phyloP scores from a whole-genome alignment of 129 eudicot genomes.

The Erigeron canadensis region DNA sequence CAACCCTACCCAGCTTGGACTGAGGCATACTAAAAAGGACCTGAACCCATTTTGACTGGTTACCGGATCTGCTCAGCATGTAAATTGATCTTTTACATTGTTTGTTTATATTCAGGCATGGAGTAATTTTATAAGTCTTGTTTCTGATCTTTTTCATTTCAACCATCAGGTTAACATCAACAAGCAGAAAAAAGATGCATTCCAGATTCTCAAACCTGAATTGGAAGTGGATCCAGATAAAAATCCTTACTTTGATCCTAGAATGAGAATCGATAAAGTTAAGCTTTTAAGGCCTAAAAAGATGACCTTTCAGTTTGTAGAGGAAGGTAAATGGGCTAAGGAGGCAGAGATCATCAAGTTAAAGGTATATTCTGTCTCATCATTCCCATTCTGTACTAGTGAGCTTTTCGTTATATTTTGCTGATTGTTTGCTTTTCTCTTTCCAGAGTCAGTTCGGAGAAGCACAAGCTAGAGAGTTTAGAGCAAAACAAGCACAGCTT shows the following conservation, averaged over 20 bases:
- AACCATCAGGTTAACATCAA: slow-evolving; percentile 66
- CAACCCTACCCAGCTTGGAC: background rate
- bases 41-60: background rate
- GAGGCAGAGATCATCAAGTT: slow-evolving; percentile 57
- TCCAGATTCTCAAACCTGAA: slow-evolving; percentile 84
- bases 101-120: background rate
- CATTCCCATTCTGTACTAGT: too few species aligned
- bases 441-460: slow-evolving; percentile 84
- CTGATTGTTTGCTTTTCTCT: background rate
- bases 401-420: too few species aligned
- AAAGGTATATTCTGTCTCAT: too few species aligned
- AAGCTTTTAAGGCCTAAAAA: slow-evolving; percentile 82
- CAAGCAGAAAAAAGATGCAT: slow-evolving; percentile 91
- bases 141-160: background rate
- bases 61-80: background rate
- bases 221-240: slow-evolving; percentile 81
- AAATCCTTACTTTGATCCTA: slow-evolving; percentile 82
- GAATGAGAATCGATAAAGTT: slow-evolving; percentile 75
- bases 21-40: background rate
- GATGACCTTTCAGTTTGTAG: slow-evolving; percentile 85
- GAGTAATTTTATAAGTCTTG: background rate
- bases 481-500: slow-evolving; percentile 80
- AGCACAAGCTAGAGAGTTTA: slow-evolving; percentile 88
- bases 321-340: slow-evolving; percentile 97
- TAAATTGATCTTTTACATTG: background rate